These are phyloP conservation scores for Coemansia erecta DNA, from an alignment of 192 early-diverging fungal species.

Conservation along the genomic window DNA sequence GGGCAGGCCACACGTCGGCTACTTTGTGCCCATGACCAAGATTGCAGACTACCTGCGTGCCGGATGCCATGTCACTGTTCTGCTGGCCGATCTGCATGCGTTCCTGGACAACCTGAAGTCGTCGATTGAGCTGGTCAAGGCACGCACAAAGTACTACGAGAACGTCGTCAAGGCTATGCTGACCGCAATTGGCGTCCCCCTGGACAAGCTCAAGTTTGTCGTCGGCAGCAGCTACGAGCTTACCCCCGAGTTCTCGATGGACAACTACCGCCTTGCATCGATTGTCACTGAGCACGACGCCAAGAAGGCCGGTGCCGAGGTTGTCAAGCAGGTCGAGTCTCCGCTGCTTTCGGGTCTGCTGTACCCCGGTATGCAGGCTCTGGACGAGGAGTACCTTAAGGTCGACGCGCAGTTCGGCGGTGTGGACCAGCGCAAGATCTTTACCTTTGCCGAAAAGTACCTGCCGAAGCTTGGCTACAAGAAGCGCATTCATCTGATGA, in stretches of 20 bases:
- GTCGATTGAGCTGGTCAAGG: slow-evolving; percentile 83
- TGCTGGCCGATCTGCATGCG: slow-evolving; percentile 95
- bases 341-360: slow-evolving; percentile 90
- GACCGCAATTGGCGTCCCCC: slow-evolving; percentile 86
- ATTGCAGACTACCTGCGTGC: slow-evolving; percentile 95
- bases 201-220: slow-evolving; percentile 90
- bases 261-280: slow-evolving; percentile 84
- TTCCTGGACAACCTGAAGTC: slow-evolving; percentile 99
- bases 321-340: slow-evolving; percentile 92
- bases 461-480: slow-evolving; percentile 91
- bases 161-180: slow-evolving; percentile 85
- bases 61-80: slow-evolving; percentile 83
- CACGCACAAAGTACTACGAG: slow-evolving; percentile 93
- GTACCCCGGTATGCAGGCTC: slow-evolving; percentile 96
- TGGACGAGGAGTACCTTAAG: slow-evolving; percentile 95
- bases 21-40: slow-evolving; percentile 97
- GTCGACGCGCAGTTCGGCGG: slow-evolving; percentile 97
- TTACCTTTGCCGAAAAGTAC: slow-evolving; percentile 95
- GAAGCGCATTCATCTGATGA: slow-evolving; percentile 98
- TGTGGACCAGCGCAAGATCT: slow-evolving; percentile 99
- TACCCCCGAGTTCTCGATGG: slow-evolving; percentile 84
- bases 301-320: slow-evolving; percentile 97
- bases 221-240: slow-evolving; percentile 88
- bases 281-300: slow-evolving; percentile 91
- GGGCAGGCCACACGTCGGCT: slow-evolving; percentile 93